Percentiles rank a stretch among this genome's conserved stretches.
phyloP scores from a whole-genome alignment of 306 rosid genomes.

The Argentina anserina region DNA sequence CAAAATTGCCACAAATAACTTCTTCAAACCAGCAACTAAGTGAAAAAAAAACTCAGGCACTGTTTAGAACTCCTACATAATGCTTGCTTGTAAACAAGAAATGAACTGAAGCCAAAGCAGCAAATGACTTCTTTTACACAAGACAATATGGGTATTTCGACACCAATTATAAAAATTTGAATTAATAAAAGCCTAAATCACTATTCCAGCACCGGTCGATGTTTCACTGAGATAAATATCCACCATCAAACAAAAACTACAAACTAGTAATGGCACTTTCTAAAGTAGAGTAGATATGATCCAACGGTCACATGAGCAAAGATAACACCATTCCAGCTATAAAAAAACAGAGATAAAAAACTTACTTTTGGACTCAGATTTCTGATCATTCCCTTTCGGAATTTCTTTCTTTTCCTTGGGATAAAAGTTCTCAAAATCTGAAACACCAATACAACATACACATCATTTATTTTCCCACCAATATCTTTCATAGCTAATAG shows the following conservation, averaged over 20 bases:
- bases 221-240: not conserved
- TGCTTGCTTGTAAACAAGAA: not conserved
- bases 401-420: conserved; percentile 86
- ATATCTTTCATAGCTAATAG: not conserved
- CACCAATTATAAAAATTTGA: not conserved
- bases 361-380: conserved; percentile 75
- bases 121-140: not conserved
- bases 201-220: not conserved
- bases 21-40: too few species aligned
- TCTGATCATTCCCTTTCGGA: conserved; percentile 69
- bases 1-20: too few species aligned
- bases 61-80: not conserved
- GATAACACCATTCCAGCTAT: not conserved
- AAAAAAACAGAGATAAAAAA: not conserved
- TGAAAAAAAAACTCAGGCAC: too few species aligned
- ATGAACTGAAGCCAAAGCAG: not conserved
- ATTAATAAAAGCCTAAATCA: not conserved
- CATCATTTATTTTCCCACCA: not conserved
- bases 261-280: conserved; percentile 7
- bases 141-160: not conserved
- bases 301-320: not conserved
- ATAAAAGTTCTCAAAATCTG: conserved; percentile 84
- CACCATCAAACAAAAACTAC: not conserved
- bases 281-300: not conserved
- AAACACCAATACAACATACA: conserved; percentile 1